phyloP scores from a whole-genome alignment of 345 rosid genomes.

The Fremontodendron californicum region DNA sequence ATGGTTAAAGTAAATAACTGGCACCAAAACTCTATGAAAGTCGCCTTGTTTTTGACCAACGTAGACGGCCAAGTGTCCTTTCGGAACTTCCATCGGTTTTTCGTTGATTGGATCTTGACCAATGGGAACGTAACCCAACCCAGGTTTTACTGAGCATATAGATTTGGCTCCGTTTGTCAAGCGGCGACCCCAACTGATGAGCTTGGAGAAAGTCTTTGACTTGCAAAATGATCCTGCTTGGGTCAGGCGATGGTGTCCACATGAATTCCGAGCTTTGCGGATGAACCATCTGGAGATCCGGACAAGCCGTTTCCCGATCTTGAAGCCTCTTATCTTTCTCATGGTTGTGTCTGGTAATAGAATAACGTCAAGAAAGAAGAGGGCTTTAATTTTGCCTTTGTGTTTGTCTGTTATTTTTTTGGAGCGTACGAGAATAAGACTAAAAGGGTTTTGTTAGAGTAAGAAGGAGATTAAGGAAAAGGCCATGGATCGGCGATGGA shows the following conservation, averaged over 20 bases:
- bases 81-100: slow-evolving; percentile 52
- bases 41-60: slow-evolving; percentile 77
- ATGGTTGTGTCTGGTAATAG: slow-evolving; percentile 6
- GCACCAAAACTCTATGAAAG: slow-evolving; percentile 67
- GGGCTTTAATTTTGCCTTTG: background rate
- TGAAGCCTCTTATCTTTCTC: slow-evolving; percentile 64
- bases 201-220: slow-evolving; percentile 40
- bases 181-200: slow-evolving; percentile 61
- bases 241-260: slow-evolving; percentile 31
- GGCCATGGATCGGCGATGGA: slow-evolving; percentile 57
- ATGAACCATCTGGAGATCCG: slow-evolving; percentile 53
- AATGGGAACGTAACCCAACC: slow-evolving; percentile 40
- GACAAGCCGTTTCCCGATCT: slow-evolving; percentile 45
- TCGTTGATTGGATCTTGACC: slow-evolving; percentile 23
- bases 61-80: slow-evolving; percentile 76
- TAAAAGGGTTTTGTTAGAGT: background rate
- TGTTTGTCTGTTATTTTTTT: background rate
- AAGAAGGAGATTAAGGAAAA: slow-evolving; percentile 28
- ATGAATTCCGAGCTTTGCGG: slow-evolving; percentile 25
- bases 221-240: slow-evolving; percentile 15
- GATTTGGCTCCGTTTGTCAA: slow-evolving; percentile 46
- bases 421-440: background rate
- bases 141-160: slow-evolving; percentile 27
- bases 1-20: slow-evolving; percentile 84
- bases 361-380: background rate